Conservation (phyloP, 805 yeast genomes). For the Wickerhamomyces sydowiorum region DNA sequence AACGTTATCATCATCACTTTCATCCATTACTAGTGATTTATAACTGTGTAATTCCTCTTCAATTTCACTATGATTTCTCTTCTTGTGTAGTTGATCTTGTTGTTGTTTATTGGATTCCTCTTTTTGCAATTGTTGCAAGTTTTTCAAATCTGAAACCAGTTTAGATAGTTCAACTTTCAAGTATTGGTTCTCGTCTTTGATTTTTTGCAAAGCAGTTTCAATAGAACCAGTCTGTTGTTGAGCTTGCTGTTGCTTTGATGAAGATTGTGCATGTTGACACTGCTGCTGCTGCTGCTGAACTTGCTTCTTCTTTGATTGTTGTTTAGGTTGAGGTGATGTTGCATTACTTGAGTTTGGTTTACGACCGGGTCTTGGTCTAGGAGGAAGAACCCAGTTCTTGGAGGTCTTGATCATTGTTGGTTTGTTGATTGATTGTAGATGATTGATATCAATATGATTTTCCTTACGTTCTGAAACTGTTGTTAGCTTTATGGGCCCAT, state of each 20-base stretch:
- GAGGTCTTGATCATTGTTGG: constrained; percentile 46
- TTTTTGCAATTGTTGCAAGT: constrained; percentile 17
- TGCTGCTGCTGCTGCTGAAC: constrained; percentile 3
- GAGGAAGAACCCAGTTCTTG: constrained; percentile 80
- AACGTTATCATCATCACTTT: constrained; percentile 16
- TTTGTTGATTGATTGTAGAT: constrained; percentile 8
- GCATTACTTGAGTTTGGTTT: constrained; percentile 61
- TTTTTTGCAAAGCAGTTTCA: constrained; percentile 33
- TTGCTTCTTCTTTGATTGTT: constrained; percentile 14
- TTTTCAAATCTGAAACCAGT: constrained; percentile 37
- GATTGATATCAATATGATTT: constrained; percentile 14
- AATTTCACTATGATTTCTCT: constrained; percentile 15
- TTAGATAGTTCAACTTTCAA: constrained; percentile 38
- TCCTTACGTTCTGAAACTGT: constrained; percentile 10
- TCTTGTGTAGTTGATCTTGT: constrained; percentile 12
- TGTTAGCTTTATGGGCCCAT: too few species aligned
- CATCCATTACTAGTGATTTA: neutral
- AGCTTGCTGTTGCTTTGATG: constrained; percentile 6
- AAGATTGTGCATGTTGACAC: too few species aligned
- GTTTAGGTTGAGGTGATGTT: constrained; percentile 2
- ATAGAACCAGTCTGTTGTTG: constrained; percentile 23
- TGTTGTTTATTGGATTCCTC: constrained; percentile 2
- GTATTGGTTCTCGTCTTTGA: constrained; percentile 39
- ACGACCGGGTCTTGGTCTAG: constrained; percentile 73
- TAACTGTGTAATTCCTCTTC: constrained; percentile 5